Evolutionary conservation across 2,329 filamentous ascomycete species (phyloP).

Genomic region (Apiospora malaysiana): DNA sequence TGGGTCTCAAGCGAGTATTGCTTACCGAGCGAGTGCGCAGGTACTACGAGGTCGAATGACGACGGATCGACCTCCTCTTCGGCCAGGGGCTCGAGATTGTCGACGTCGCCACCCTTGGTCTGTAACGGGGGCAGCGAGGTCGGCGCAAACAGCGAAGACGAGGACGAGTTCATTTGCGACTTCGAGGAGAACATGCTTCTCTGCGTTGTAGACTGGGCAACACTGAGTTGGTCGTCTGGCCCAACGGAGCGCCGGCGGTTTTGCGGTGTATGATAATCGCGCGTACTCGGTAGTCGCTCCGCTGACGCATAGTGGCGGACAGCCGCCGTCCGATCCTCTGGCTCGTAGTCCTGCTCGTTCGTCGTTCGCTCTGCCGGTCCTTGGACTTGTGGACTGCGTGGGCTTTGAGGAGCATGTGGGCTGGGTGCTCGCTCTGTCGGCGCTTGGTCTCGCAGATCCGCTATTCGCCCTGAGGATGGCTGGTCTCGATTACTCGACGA

Average conservation of each 20-base stretch:
- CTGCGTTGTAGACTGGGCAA: conserved; percentile 29
- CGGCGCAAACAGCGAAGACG: conserved; percentile 32
- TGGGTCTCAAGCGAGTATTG: conserved; percentile 66
- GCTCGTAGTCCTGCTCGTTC: background rate
- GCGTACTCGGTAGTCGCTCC: background rate
- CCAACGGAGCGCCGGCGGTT: background rate
- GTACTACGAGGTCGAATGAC: conserved; percentile 53
- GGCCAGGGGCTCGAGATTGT: conserved; percentile 43
- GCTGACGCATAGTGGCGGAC: background rate
- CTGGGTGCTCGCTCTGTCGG: conserved; percentile 6
- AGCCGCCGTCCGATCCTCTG: background rate
- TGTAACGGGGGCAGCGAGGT: conserved; percentile 33
- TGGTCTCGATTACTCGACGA: conserved; percentile 15
- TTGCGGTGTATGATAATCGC: background rate
- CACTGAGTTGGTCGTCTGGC: conserved; percentile 10
- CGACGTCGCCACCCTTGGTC: conserved; percentile 35
- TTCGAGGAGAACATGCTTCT: conserved; percentile 37
- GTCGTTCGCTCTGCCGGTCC: background rate
- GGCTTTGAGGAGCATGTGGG: background rate
- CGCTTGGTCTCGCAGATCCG: background rate
- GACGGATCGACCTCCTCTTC: conserved; percentile 45
- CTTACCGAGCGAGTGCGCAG: conserved; percentile 39
- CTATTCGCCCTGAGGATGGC: background rate
- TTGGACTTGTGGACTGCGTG: background rate
- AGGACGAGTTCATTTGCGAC: conserved; percentile 36